These are phyloP conservation scores for Arthrobotrys megalospora DNA, from an alignment of 2,329 filamentous ascomycete species.

Conservation along the genomic window DNA sequence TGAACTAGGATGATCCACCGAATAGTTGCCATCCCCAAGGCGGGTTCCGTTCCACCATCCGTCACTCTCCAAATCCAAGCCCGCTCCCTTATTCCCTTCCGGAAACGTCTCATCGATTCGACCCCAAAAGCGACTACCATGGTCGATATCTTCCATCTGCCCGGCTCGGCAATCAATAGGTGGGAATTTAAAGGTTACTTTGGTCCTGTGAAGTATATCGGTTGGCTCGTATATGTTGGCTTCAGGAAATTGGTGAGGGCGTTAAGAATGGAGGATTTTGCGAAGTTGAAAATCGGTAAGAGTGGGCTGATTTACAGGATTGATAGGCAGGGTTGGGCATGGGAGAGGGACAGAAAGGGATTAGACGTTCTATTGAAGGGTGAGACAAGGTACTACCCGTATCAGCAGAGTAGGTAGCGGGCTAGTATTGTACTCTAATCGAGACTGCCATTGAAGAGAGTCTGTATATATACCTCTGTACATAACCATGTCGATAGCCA, in stretches of 20 bases:
- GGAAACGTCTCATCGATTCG: conserved; percentile 28
- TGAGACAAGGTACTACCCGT: conserved; percentile 43
- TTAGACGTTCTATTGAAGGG: conserved; percentile 50
- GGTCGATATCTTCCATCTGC: conserved; percentile 37
- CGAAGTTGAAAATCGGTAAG: conserved; percentile 42
- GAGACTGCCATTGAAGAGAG: neutral
- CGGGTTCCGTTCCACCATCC: conserved; percentile 14
- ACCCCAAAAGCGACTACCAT: conserved; percentile 38
- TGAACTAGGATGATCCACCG: conserved; percentile 41
- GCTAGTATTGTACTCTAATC: neutral
- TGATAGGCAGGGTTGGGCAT: conserved; percentile 52
- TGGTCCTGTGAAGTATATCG: conserved; percentile 52
- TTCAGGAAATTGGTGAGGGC: conserved; percentile 24
- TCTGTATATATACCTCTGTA: conserved; percentile 35
- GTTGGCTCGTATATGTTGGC: conserved; percentile 26
- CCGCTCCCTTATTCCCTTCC: conserved; percentile 52
- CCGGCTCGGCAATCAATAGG: neutral
- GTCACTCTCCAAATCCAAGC: conserved; percentile 49
- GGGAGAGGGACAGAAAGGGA: conserved; percentile 53
- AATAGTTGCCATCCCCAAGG: conserved; percentile 42
- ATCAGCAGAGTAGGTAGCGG: conserved; percentile 8
- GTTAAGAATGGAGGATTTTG: conserved; percentile 48
- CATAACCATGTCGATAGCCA: neutral
- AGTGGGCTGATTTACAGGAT: conserved; percentile 50
- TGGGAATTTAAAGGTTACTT: conserved; percentile 54